Evolutionary conservation across 345 rosid genomes (phyloP), one percentile per base, ranked within the genome.

Genomic region (Rhizophora apiculata): DNA sequence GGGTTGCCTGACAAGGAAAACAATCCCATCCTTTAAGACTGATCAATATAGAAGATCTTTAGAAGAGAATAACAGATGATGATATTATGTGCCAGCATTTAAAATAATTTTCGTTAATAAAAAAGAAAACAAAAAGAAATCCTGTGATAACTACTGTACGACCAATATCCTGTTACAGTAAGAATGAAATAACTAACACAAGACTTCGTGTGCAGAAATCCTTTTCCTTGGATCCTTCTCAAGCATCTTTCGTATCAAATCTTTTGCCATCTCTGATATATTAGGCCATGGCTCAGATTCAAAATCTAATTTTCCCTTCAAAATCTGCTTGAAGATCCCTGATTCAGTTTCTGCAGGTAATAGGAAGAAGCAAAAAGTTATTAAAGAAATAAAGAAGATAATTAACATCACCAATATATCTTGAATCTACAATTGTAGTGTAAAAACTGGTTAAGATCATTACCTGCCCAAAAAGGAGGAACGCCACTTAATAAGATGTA

Each of bases 391-490:
- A 67, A 32, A 30, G 49, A 34, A 18, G 22, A n/a, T 29, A 34
- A 1, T 39, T 49, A 36, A 57, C 29, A 8, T 20, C 21, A 13
- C 26, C 43, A 21, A 63, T 29, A 21, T 2, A 61, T 6, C n/a
- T 63, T 16, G 36, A 70, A 51, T 49, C 11, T 22, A 21, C 20
- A 75, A 67, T 22, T 60, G 22, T 22, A 11, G 61, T 46, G 36
- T 6, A 55, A 46, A 34, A 2, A 6, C 24, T 21, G 30, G 37
- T 34, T 31, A 46, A 11, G 43, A 53, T 60, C 48, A 21, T 18
- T 68, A 90, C 99, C 99, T 67, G 97, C 96, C 96, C 97, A 92
- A 69, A 95, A 95, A 27, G 99, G 97, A 6, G 99, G 97, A 80
- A 92, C 93, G 6, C 99, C 97, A 66, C 93, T 86, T 60, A 95